Evolutionary conservation across 257 asterid species (phyloP).

Genomic region (Fraxinus pennsylvanica): DNA sequence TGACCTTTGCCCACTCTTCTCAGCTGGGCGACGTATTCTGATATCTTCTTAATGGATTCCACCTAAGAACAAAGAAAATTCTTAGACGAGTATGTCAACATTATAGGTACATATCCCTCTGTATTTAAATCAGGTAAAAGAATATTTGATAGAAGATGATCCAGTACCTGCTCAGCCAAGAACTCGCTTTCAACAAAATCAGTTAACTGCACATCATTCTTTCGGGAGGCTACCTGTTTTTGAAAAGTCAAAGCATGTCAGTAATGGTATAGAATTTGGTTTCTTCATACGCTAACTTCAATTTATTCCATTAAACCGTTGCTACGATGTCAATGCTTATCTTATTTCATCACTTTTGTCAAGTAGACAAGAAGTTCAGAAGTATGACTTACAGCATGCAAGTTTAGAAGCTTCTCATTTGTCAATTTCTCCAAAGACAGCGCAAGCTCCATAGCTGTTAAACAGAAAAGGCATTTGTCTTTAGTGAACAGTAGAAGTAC

Average conservation of each 20-base stretch:
- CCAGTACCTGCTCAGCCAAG: slow-evolving; percentile 64
- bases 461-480: neutral
- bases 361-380: slow-evolving; percentile 7
- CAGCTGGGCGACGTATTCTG: slow-evolving; percentile 80
- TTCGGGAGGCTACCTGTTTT: slow-evolving; percentile 55
- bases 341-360: neutral
- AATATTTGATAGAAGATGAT: neutral
- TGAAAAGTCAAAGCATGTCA: slow-evolving; percentile 18
- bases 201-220: slow-evolving; percentile 63
- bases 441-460: slow-evolving; percentile 81
- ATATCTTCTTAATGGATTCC: slow-evolving; percentile 72
- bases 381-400: slow-evolving; percentile 66
- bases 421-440: slow-evolving; percentile 78
- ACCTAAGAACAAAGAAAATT: slow-evolving; percentile 38
- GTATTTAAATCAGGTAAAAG: neutral
- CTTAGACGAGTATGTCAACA: neutral
- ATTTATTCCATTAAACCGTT: neutral
- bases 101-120: neutral
- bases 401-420: slow-evolving; percentile 70
- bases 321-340: neutral
- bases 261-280: too few species aligned
- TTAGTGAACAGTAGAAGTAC: neutral
- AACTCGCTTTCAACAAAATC: slow-evolving; percentile 70
- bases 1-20: slow-evolving; percentile 88
- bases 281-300: too few species aligned